These are phyloP conservation scores for Sclerotinia minor DNA, from an alignment of 2,329 filamentous ascomycete genomes.

Conservation along the genomic window DNA sequence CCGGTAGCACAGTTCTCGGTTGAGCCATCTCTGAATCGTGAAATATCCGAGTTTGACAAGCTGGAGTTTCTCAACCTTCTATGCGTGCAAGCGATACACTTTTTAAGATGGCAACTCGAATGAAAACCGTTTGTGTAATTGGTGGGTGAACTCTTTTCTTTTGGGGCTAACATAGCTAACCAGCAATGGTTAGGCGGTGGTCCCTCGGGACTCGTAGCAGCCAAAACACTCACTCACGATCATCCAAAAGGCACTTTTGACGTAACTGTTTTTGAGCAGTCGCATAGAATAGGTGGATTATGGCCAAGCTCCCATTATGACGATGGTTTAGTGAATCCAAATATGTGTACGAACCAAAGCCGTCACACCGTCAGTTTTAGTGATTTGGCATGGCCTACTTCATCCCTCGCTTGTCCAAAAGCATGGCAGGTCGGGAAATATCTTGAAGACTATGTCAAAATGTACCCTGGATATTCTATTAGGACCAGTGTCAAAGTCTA, in stretches of 20 bases:
- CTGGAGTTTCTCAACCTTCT: not conserved
- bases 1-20: not conserved
- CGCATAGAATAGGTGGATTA: constrained; percentile 69
- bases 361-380: constrained; percentile 72
- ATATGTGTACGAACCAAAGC: constrained; percentile 74
- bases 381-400: constrained; percentile 68
- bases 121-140: constrained; percentile 38
- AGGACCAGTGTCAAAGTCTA: constrained; percentile 31
- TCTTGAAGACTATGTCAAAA: constrained; percentile 60
- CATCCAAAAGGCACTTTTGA: constrained; percentile 56
- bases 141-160: constrained; percentile 27
- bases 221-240: constrained; percentile 70
- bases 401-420: constrained; percentile 65
- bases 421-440: constrained; percentile 78
- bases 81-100: constrained; percentile 15
- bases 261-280: constrained; percentile 70
- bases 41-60: not conserved
- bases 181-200: constrained; percentile 58
- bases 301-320: constrained; percentile 62
- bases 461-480: constrained; percentile 48
- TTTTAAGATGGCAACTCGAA: constrained; percentile 18
- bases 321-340: constrained; percentile 57
- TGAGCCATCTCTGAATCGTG: not conserved
- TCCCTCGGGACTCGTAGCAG: constrained; percentile 66
- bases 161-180: constrained; percentile 15